These are phyloP conservation scores for Aspergillus sergii DNA, from an alignment of 2,329 filamentous ascomycete species.

Conservation along the genomic window DNA sequence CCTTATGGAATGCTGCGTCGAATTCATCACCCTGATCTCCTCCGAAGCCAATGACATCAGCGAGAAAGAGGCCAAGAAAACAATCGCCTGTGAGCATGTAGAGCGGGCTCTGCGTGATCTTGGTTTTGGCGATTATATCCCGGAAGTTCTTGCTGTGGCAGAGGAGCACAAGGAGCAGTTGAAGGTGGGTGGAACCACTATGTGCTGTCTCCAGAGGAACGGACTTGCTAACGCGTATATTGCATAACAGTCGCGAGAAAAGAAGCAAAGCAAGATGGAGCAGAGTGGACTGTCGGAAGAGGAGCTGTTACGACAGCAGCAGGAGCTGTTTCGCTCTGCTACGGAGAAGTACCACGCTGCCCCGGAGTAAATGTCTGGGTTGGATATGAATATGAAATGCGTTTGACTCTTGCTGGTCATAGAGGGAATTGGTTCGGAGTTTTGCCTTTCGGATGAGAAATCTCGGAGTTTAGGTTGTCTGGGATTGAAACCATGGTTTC, in stretches of 20 bases:
- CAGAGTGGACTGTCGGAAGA: conserved; percentile 91
- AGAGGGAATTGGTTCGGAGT: conserved; percentile 31
- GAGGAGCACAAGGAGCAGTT: conserved; percentile 90
- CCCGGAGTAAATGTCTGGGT: conserved; percentile 36
- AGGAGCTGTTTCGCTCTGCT: conserved; percentile 86
- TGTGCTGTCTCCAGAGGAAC: neutral
- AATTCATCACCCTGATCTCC: conserved; percentile 98
- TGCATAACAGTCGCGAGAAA: conserved; percentile 75
- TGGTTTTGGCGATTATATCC: conserved; percentile 89
- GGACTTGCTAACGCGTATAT: conserved; percentile 18
- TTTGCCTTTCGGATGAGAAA: conserved; percentile 14
- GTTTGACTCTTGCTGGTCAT: conserved; percentile 35
- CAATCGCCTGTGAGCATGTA: conserved; percentile 96
- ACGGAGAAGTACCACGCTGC: conserved; percentile 68
- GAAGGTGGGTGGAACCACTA: conserved; percentile 64
- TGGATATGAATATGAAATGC: conserved; percentile 3
- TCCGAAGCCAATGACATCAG: conserved; percentile 98
- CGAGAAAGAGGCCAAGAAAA: conserved; percentile 98
- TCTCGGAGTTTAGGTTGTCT: conserved; percentile 11
- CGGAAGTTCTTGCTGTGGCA: conserved; percentile 82
- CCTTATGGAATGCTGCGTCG: conserved; percentile 97
- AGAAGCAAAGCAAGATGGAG: conserved; percentile 96
- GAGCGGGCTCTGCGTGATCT: conserved; percentile 91
- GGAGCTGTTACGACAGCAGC: conserved; percentile 83
- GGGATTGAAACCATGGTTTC: conserved; percentile 7